These are phyloP conservation scores for Colletotrichum agaves DNA, from an alignment of 2,329 filamentous ascomycete genomes.

Conservation along the genomic window DNA sequence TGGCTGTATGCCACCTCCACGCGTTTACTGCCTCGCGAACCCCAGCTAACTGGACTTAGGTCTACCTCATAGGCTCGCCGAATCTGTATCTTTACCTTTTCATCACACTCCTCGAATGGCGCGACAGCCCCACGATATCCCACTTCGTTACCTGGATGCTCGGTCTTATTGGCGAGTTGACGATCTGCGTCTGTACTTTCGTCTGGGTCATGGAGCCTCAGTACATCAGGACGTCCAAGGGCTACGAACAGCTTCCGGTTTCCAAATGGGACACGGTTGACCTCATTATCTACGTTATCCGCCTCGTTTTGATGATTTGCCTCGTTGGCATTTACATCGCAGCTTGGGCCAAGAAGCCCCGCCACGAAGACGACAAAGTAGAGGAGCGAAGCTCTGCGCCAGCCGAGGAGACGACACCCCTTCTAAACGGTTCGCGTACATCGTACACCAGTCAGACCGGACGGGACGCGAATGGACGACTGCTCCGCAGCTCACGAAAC, in stretches of 20 bases:
- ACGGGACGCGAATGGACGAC: constrained; percentile 34
- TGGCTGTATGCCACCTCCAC: constrained; percentile 20
- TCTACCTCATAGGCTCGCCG: constrained; percentile 85
- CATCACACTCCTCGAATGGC: constrained; percentile 86
- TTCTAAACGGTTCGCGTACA: constrained; percentile 61
- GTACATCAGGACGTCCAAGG: constrained; percentile 25
- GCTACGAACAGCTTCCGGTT: not conserved
- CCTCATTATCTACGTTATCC: constrained; percentile 72
- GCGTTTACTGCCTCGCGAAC: constrained; percentile 32
- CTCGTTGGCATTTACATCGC: constrained; percentile 62
- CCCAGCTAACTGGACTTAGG: constrained; percentile 59
- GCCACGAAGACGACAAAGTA: constrained; percentile 50
- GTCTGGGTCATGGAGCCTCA: constrained; percentile 65
- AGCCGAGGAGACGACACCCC: constrained; percentile 69
- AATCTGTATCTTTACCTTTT: constrained; percentile 90
- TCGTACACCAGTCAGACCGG: constrained; percentile 50
- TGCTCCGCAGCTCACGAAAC: constrained; percentile 37
- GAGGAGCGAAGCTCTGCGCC: constrained; percentile 49
- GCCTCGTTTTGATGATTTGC: constrained; percentile 73
- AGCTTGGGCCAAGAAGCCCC: constrained; percentile 54
- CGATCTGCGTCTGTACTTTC: constrained; percentile 76
- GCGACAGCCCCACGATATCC: constrained; percentile 80
- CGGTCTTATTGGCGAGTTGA: constrained; percentile 76
- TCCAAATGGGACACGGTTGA: constrained; percentile 71
- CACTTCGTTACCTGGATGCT: constrained; percentile 85